Percentiles rank a stretch among this genome's conserved stretches.
Conservation (phyloP, 2,329 filamentous ascomycete species). For the Claviceps capensis region DNA sequence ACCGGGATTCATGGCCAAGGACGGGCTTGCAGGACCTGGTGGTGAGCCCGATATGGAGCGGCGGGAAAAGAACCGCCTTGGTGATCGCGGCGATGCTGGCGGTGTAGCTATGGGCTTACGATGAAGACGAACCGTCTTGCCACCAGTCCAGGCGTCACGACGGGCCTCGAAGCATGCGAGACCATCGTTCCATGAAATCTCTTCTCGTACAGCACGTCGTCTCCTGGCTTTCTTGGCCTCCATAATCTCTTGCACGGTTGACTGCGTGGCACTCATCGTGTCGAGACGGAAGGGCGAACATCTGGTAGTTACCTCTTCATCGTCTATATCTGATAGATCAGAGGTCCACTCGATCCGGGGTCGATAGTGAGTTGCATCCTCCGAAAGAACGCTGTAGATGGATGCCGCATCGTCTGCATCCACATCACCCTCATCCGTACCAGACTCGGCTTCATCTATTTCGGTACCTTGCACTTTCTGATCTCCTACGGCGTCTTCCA, state of each 20-base stretch:
- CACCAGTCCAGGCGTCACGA: conserved; percentile 76
- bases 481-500: conserved; percentile 20
- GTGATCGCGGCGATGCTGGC: conserved; percentile 30
- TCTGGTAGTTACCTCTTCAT: conserved; percentile 25
- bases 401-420: conserved; percentile 33
- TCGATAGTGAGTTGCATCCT: conserved; percentile 36
- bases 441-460: conserved; percentile 14
- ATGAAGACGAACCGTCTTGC: conserved; percentile 43
- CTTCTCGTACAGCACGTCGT: conserved; percentile 44
- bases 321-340: conserved; percentile 39
- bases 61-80: conserved; percentile 37
- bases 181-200: conserved; percentile 68
- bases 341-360: conserved; percentile 43
- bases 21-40: conserved; percentile 14
- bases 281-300: conserved; percentile 40
- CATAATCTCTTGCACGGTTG: conserved; percentile 25
- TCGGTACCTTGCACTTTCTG: conserved; percentile 28
- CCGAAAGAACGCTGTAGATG: conserved; percentile 43
- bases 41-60: conserved; percentile 30
- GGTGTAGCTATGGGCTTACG: conserved; percentile 29
- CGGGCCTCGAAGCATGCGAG: conserved; percentile 65
- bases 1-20: conserved; percentile 11
- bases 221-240: conserved; percentile 40
- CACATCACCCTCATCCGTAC: conserved; percentile 9
- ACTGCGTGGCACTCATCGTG: conserved; percentile 31